These are phyloP conservation scores for Chaetomidium leptoderma DNA, from an alignment of 495 filamentous ascomycete genomes.

Conservation along the genomic window DNA sequence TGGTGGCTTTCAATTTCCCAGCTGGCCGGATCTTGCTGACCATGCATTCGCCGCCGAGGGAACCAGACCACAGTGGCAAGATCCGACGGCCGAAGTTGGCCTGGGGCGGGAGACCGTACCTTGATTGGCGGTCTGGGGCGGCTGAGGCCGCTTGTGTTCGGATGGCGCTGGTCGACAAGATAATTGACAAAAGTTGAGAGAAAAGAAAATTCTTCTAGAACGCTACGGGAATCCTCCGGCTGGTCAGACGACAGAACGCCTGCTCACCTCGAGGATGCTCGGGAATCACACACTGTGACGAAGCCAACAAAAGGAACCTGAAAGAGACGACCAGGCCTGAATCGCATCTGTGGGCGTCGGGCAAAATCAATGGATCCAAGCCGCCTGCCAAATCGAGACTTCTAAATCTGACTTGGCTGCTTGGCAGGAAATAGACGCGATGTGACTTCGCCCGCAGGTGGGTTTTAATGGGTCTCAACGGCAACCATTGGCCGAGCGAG, in stretches of 20 bases:
- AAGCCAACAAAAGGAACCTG: neutral
- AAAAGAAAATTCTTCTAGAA: conserved; percentile 6
- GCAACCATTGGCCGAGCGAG: conserved; percentile 24
- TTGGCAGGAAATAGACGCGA: conserved; percentile 31
- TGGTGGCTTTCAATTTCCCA: neutral
- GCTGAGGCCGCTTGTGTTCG: neutral
- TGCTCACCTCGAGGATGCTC: neutral
- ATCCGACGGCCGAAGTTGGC: conserved; percentile 4
- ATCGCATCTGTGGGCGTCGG: conserved; percentile 1
- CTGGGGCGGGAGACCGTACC: neutral
- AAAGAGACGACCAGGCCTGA: neutral
- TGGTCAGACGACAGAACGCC: neutral
- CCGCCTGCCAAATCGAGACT: conserved; percentile 7
- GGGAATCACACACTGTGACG: neutral
- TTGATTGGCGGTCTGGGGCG: neutral
- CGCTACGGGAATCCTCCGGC: conserved; percentile 3
- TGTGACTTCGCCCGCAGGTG: conserved; percentile 32
- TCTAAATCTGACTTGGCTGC: conserved; percentile 16
- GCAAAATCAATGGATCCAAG: neutral
- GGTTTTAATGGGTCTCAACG: conserved; percentile 10
- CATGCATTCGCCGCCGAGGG: neutral
- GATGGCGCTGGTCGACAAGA: neutral
- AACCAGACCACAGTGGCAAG: neutral
- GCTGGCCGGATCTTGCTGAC: neutral
- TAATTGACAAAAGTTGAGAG: neutral